Evolutionary conservation across 768 basidiomycete genomes (phyloP).

Genomic region (Suillus lakei): DNA sequence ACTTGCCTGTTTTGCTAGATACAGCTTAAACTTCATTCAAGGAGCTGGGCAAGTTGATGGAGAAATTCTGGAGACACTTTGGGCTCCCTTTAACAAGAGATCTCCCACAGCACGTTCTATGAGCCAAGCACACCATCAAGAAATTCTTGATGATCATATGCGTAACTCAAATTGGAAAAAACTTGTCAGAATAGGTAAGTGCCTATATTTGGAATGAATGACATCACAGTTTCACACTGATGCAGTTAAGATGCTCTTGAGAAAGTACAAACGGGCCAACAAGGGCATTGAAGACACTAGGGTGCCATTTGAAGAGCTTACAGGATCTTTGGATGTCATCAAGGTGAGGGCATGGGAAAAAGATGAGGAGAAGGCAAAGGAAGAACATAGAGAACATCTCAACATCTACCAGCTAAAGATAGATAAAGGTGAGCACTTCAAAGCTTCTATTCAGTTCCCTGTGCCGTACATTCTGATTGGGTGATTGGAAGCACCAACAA

Average conservation of each 20-base stretch:
- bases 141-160: conserved; percentile 40
- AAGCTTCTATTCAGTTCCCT: not conserved
- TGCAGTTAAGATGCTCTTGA: not conserved
- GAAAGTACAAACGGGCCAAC: not conserved
- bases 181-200: conserved; percentile 25
- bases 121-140: too few species aligned
- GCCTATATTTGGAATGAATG: too few species aligned
- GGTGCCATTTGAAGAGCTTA: conserved; percentile 4
- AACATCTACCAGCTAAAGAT: conserved; percentile 5
- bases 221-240: too few species aligned
- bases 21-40: conserved; percentile 34
- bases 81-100: too few species aligned
- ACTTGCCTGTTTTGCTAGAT: conserved; percentile 28
- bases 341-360: not conserved
- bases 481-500: conserved; percentile 5
- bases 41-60: conserved; percentile 33
- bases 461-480: too few species aligned
- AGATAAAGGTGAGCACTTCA: conserved; percentile 1
- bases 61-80: conserved; percentile 36
- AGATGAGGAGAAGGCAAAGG: not conserved
- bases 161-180: conserved; percentile 40
- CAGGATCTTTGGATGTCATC: not conserved
- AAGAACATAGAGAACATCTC: conserved; percentile 3
- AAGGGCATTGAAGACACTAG: conserved; percentile 1
- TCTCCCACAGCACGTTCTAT: too few species aligned